A percentile compares a stretch with the other conserved stretches of the same genome.
Evolutionary conservation across 2,329 filamentous ascomycete genomes (phyloP).

Genomic region (Phialophora tarda): DNA sequence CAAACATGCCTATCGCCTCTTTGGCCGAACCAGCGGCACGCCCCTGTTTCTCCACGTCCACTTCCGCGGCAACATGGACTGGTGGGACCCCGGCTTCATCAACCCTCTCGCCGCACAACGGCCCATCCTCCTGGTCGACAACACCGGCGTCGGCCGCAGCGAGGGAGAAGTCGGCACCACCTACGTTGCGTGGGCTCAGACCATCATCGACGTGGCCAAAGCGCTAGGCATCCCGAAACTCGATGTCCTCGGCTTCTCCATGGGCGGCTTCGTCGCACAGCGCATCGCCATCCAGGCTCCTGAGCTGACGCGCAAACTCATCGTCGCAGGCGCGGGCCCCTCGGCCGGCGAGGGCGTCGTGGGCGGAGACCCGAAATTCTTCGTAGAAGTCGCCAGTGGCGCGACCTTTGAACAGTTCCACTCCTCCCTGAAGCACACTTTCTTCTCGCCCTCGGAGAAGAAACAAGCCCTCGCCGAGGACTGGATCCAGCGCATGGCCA

Average conservation of each 20-base stretch:
- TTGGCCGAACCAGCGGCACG: slow-evolving; percentile 34
- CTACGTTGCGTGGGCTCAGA: slow-evolving; percentile 46
- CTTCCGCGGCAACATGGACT: slow-evolving; percentile 42
- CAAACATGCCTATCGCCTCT: slow-evolving; percentile 39
- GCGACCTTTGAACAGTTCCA: slow-evolving; percentile 17
- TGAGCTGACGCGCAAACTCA: slow-evolving; percentile 48
- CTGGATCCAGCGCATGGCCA: slow-evolving; percentile 23
- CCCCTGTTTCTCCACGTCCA: slow-evolving; percentile 42
- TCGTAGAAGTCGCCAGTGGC: slow-evolving; percentile 22
- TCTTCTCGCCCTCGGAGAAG: slow-evolving; percentile 25
- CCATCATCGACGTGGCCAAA: slow-evolving; percentile 40
- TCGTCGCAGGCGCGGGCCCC: slow-evolving; percentile 55
- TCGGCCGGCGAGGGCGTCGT: slow-evolving; percentile 41
- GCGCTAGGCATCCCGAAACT: slow-evolving; percentile 46
- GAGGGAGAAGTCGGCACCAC: slow-evolving; percentile 52
- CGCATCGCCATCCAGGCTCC: slow-evolving; percentile 51
- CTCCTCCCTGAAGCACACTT: slow-evolving; percentile 17
- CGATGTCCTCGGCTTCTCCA: slow-evolving; percentile 59
- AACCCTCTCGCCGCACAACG: slow-evolving; percentile 52
- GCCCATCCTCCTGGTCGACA: slow-evolving; percentile 56
- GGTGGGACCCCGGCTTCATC: slow-evolving; percentile 52
- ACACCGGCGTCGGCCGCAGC: slow-evolving; percentile 56
- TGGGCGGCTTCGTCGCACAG: slow-evolving; percentile 57
- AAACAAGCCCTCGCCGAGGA: slow-evolving; percentile 19
- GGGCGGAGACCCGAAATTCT: slow-evolving; percentile 20